Evolutionary conservation across 805 yeast species (phyloP).

Genomic region (Metschnikowia lunata): DNA sequence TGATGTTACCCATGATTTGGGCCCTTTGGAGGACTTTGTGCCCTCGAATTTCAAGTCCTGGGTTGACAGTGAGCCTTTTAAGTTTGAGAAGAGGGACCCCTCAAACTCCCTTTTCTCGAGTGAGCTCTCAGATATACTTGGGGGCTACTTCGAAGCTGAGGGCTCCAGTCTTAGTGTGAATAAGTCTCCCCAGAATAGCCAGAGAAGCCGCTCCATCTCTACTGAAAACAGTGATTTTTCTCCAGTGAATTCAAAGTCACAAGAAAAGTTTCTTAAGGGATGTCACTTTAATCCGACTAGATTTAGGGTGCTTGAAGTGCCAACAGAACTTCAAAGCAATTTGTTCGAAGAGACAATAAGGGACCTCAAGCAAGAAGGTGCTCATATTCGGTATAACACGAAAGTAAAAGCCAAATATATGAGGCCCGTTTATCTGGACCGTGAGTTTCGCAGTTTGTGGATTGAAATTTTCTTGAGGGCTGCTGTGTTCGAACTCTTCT

Average conservation of each 20-base stretch:
- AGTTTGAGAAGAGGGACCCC: background rate
- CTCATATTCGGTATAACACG: background rate
- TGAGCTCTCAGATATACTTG: background rate
- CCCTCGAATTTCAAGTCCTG: conserved; percentile 7
- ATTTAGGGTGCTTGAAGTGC: conserved; percentile 3
- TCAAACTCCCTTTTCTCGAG: conserved; percentile 2
- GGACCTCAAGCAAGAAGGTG: conserved; percentile 3
- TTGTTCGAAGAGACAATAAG: conserved; percentile 1
- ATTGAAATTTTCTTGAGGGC: conserved; percentile 26
- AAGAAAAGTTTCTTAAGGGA: conserved; percentile 2
- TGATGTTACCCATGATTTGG: conserved; percentile 7
- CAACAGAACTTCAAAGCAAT: conserved; percentile 1
- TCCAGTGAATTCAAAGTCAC: background rate
- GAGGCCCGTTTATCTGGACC: conserved; percentile 26
- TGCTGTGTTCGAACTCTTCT: conserved; percentile 26
- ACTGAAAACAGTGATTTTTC: background rate
- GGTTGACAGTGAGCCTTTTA: conserved; percentile 6
- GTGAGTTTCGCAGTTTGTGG: conserved; percentile 27
- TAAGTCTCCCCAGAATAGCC: too few relatives aligned
- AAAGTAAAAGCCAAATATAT: conserved; percentile 1
- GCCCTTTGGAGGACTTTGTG: conserved; percentile 2
- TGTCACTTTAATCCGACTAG: conserved; percentile 1
- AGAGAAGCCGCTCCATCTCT: background rate
- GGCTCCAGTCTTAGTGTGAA: background rate
- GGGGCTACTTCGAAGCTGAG: background rate